phyloP scores from a whole-genome alignment of 176 grass and related monocot genomes.

The Oryza australiensis region DNA sequence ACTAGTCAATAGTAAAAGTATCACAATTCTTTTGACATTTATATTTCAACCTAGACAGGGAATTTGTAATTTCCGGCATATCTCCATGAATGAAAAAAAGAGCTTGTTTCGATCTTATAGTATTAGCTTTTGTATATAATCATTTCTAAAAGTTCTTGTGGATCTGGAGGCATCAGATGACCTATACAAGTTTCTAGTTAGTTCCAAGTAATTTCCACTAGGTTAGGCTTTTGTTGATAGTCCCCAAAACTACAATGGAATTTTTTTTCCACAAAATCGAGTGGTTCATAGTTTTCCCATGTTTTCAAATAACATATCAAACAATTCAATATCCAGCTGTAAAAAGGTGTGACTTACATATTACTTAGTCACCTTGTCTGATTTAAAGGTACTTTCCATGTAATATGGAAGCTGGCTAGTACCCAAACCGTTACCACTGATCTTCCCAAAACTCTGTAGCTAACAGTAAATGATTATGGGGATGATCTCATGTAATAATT shows the following conservation, averaged over 20 bases:
- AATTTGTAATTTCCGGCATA: neutral
- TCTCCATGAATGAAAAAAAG: constrained; percentile 14
- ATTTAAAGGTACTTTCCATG: neutral
- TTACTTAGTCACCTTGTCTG: neutral
- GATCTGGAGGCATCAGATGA: constrained; percentile 24
- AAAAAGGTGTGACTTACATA: constrained; percentile 1
- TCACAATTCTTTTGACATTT: no score
- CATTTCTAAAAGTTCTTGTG: neutral
- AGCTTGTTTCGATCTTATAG: neutral
- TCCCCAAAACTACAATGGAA: neutral
- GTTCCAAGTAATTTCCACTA: neutral
- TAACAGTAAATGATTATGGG: neutral
- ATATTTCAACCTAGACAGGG: no score
- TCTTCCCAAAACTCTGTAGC: constrained; percentile 5
- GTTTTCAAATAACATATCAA: neutral
- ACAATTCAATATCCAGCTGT: neutral
- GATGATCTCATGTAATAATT: constrained; percentile 12
- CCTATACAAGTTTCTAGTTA: constrained; percentile 20
- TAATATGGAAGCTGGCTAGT: constrained; percentile 10
- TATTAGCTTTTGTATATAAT: neutral
- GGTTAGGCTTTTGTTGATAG: neutral
- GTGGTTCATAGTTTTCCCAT: neutral
- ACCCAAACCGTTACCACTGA: neutral
- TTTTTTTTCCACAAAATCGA: neutral
- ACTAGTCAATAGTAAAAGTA: no score